Base-by-base conservation (phyloP, 2,329 filamentous ascomycete species). In the Diaporthe destruens region DNA sequence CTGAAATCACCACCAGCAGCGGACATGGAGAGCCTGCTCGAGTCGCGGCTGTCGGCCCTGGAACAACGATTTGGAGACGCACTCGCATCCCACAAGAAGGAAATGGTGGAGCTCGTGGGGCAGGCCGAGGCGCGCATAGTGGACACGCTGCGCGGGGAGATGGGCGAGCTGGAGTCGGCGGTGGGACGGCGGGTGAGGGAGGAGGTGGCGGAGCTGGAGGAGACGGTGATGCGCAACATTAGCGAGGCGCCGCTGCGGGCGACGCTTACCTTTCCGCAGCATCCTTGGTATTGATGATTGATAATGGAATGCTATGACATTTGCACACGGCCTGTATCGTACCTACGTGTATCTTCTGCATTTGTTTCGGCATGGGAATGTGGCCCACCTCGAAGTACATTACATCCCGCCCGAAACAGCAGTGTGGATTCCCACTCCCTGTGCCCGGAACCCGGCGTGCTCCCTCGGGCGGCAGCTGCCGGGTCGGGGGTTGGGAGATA, bases 211-310 rank as follows among this genome's bases (percentile, higher is more conserved):
- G 71, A 72, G 47, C 16, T 72, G 25, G 71, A 72, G 5, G 71
- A 72, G 7, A 65, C 42, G 2, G 63, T 72, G 29, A 72, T 72
- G 71, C 71, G 55, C 20, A 69, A 63, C 34, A 49, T 72, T 39
- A 72, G 55, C 42, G 71, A 72, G 54, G 54, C 54, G 20, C 71
- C 71, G 5, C 3, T 72, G 36, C 54, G 59, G 55, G 71, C 71
- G 4, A 72, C 42, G 14, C 53, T 72, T 36, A 63, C 71, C 16
- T 69, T 72, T n/a, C 71, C 71, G 42, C n/a, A 12, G 14, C 65
- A 72, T 18, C 65, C 65, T n/a, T 72, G 71, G 71, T 72, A 72
- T 20, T 72, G 56, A 56, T 29, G 29, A 23, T 1, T 6, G 20
- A n/a, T 3, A 34, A 0, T 47, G 12, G 56, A 59, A 18, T 39